Base-by-base conservation (phyloP, 805 yeast genomes). In the Saccharomycopsis sp. region DNA sequence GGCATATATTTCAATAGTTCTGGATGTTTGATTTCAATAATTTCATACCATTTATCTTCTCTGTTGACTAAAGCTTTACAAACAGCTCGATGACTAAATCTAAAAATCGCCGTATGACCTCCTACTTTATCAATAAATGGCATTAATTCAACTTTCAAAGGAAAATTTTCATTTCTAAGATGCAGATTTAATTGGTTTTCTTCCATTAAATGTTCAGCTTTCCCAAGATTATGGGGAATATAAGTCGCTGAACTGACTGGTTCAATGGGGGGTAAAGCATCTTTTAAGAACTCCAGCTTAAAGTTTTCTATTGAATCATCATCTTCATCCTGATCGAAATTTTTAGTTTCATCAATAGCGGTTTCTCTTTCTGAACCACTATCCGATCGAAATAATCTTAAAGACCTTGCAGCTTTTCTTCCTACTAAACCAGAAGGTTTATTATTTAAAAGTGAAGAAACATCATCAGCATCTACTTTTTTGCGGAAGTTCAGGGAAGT, bases 121-220 rank as follows among this genome's bases (percentile, higher is more conserved):
- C 99, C 99, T 18, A 92, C 97, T 55, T 84, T 87, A 56, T 92
- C 87, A 41, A 79, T 78, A 61, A 88, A 89, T 1, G 97, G 97
- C 40, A 84, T 74, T 44, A 89, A 62, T 56, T 89, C 96, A 1
- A 88, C 95, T 1, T 95, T 83, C 23, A 86, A 60, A 2, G 87
- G 82, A 49, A 67, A 81, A 31, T 66, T 62, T 5, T 28, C 31
- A 14, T 5, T 28, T 28, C n/a, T 28, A 9, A 9, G 17, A 28
- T 23, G 61, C 58, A 8, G 10, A n/a, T n/a, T n/a, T n/a, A n/a
- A n/a, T n/a, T n/a, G n/a, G n/a, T n/a, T n/a, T n/a, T 10, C 31
- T 23, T 23, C 10, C n/a, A 5, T n/a, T 28, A 9, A 8, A 14
- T 14, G 15, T 28, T 28, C 31, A 28, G 6, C 17, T 28, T 28